Evolutionary conservation across 208 protist species (phyloP).

Genomic region (Endotrypanum monterogeii): DNA sequence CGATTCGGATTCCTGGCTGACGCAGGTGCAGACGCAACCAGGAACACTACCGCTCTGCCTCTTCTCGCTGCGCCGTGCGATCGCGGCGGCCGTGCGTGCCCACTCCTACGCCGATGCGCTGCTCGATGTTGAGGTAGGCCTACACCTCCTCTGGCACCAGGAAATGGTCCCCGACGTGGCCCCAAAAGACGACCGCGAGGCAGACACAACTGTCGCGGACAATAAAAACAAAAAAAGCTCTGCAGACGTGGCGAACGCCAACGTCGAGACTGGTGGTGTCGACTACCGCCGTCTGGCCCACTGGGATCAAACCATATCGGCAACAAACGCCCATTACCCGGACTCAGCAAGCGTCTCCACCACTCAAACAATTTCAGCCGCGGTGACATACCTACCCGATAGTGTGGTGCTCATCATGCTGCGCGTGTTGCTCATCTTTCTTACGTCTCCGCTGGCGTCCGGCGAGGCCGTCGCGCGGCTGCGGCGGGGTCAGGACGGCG

Average conservation of each 20-base stretch:
- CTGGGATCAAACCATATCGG: not conserved
- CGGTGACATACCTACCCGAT: conserved; percentile 3
- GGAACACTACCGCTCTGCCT: conserved; percentile 24
- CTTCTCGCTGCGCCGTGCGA: conserved; percentile 17
- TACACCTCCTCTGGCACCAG: conserved; percentile 14
- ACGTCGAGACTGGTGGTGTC: not conserved
- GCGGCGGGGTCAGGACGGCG: not conserved
- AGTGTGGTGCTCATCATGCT: conserved; percentile 6
- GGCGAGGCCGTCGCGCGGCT: conserved; percentile 16
- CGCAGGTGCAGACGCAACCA: conserved; percentile 1
- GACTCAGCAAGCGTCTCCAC: not conserved
- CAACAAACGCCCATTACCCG: not conserved
- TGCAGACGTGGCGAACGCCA: not conserved
- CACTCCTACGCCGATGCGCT: conserved; percentile 24
- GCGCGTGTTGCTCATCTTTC: conserved; percentile 24
- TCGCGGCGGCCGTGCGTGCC: conserved; percentile 16
- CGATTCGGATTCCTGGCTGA: not conserved
- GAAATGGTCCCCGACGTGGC: not conserved
- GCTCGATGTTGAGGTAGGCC: conserved; percentile 4
- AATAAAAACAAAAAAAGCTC: not conserved
- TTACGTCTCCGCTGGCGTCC: conserved; percentile 10
- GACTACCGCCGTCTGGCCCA: not conserved
- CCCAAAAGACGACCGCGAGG: not conserved
- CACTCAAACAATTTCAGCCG: not conserved
- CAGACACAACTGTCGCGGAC: not conserved